Percentiles rank a stretch among this genome's conserved stretches.
Conservation (phyloP, 2,329 filamentous ascomycete genomes). For the Paraconiothyrium sp. region DNA sequence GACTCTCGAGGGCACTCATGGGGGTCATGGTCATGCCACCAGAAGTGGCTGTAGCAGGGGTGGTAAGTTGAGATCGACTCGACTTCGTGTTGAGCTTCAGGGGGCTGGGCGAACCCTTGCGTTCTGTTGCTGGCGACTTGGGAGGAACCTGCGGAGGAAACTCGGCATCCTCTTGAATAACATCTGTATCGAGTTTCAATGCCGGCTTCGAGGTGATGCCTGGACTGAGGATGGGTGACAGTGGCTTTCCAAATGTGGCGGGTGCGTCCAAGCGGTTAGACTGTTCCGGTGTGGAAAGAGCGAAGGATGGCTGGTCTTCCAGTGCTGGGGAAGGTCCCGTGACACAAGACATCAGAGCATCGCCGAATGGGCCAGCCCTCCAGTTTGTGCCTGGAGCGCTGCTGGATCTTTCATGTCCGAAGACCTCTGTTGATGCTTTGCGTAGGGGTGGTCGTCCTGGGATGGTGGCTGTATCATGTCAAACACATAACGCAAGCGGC, state of each 20-base stretch:
- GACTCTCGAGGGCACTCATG: conserved; percentile 37
- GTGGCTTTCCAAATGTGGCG: conserved; percentile 27
- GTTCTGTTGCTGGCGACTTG: conserved; percentile 47
- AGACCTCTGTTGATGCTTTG: conserved; percentile 43
- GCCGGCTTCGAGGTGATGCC: conserved; percentile 38
- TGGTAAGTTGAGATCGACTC: conserved; percentile 43
- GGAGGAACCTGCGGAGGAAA: conserved; percentile 48
- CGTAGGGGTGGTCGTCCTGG: conserved; percentile 52
- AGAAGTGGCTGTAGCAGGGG: conserved; percentile 39
- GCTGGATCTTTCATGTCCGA: conserved; percentile 51
- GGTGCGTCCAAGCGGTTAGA: conserved; percentile 23
- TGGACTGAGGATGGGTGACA: conserved; percentile 49
- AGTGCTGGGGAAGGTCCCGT: conserved; percentile 45
- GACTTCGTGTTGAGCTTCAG: conserved; percentile 43
- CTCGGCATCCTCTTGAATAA: conserved; percentile 31
- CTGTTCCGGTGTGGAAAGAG: conserved; percentile 27
- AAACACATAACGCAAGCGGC: conserved; percentile 25
- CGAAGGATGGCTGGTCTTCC: conserved; percentile 26
- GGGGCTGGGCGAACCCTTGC: conserved; percentile 46
- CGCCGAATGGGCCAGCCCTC: conserved; percentile 51
- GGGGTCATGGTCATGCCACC: conserved; percentile 36
- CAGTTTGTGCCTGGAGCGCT: conserved; percentile 51
- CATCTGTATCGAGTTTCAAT: conserved; percentile 45
- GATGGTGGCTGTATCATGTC: conserved; percentile 47
- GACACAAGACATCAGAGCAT: conserved; percentile 51